phyloP scores from a whole-genome alignment of 2,329 filamentous ascomycete species.

The Cladophialophora carrionii region DNA sequence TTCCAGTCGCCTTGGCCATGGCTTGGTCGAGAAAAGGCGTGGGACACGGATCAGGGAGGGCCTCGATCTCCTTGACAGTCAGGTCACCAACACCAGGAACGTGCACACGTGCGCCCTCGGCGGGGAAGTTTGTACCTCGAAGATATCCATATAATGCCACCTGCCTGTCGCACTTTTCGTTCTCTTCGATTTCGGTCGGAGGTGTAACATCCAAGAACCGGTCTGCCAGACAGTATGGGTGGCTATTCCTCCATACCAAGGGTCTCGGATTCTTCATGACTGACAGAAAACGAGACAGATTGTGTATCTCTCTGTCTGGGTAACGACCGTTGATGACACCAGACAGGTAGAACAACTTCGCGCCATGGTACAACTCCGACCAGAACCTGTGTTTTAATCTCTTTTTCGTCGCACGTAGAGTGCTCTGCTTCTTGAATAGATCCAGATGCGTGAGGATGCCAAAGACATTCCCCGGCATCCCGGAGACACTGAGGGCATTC shows the following conservation, averaged over 20 bases:
- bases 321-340: conserved; percentile 97
- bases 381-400: conserved; percentile 92
- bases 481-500: conserved; percentile 87
- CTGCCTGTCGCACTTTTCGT: conserved; percentile 86
- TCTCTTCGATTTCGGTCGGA: conserved; percentile 84
- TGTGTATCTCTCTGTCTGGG: conserved; percentile 94
- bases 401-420: conserved; percentile 92
- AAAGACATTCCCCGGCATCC: conserved; percentile 98
- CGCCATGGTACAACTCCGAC: conserved; percentile 95
- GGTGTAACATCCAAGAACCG: conserved; percentile 95
- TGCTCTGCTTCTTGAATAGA: conserved; percentile 90
- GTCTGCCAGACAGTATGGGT: conserved; percentile 91
- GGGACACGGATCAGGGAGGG: conserved; percentile 89
- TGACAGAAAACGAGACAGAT: conserved; percentile 89
- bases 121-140: conserved; percentile 89
- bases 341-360: conserved; percentile 94
- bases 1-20: conserved; percentile 79
- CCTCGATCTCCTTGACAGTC: conserved; percentile 79
- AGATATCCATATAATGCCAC: conserved; percentile 92
- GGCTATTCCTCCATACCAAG: conserved; percentile 93
- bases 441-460: conserved; percentile 96
- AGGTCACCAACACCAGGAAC: conserved; percentile 91
- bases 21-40: conserved; percentile 90
- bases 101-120: conserved; percentile 82
- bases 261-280: conserved; percentile 99